Evolutionary conservation across 257 asterid genomes (phyloP), one percentile per base, ranked within the genome.

Genomic region (Misopates orontium): DNA sequence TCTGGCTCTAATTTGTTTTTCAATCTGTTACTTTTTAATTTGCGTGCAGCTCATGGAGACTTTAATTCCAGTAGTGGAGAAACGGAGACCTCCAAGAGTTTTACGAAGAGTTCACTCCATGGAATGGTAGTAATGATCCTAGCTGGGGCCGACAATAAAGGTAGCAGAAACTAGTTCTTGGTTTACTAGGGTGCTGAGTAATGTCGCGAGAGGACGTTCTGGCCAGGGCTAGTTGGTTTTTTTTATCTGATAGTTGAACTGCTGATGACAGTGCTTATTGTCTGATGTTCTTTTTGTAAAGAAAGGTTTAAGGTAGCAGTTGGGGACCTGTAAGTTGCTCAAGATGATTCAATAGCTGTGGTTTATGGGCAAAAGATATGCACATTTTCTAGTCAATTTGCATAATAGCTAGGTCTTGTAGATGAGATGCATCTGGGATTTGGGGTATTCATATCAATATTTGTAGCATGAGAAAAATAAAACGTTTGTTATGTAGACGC

Each of bases 21-120:
- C 8, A 18, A 32, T 40, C 6, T 36, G 31, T 55, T 68, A 7
- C n/a, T n/a, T 28, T 28, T 7, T 28, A 28, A 28, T 28, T 57
- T 18, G 10, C 36, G 21, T 36, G 80, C 87, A 85, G 93, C 84
- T 85, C 4, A 81, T 83, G 82, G 85, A 83, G 69, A 79, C 74
- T 66, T 69, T 83, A 71, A 78, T 83, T 51, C 94, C 94, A 53
- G 88, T 86, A 0, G 73, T 73, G 49, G 91, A 86, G 79, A 69
- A 76, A 68, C 71, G 60, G 55, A 84, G 74, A 69, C 84, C 91
- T 48, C 84, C 82, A 4, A 77, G 83, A 75, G 64, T 72, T 55
- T 60, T 86, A 56, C 61, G 82, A 67, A 82, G 84, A 67, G 79
- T 77, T 56, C 72, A 20, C 12, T 84, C 91, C 25, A 71, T 75